These are phyloP conservation scores for Podaxis rugospora DNA, from an alignment of 768 basidiomycete genomes.

Conservation along the genomic window DNA sequence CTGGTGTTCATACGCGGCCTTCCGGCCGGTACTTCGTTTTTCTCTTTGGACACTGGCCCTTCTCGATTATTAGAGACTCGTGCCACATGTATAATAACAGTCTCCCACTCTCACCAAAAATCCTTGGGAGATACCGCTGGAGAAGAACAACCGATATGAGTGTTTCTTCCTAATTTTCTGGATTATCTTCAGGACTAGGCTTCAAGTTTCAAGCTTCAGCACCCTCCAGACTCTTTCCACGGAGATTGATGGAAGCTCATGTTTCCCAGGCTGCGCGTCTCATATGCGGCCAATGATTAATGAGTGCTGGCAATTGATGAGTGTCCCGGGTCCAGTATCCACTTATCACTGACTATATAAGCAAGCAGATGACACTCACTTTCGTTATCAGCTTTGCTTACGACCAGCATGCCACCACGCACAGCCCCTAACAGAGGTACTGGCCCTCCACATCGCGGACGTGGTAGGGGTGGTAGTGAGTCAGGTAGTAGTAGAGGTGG, in stretches of 20 bases:
- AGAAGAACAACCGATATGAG: not conserved
- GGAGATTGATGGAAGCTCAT: not conserved
- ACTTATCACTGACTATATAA: conserved; percentile 1
- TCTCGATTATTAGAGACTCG: not conserved
- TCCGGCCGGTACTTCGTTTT: not conserved
- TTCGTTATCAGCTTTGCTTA: conserved; percentile 10
- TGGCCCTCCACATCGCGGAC: conserved; percentile 22
- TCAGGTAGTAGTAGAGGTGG: conserved; percentile 21
- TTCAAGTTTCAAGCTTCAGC: not conserved
- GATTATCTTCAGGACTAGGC: not conserved
- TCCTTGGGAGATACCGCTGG: not conserved
- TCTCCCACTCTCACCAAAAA: not conserved
- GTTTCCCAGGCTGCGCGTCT: not conserved
- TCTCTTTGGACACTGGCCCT: not conserved
- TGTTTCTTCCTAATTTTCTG: not conserved
- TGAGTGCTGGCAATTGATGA: not conserved
- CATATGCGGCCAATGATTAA: not conserved
- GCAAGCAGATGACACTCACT: not conserved
- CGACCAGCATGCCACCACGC: conserved; percentile 36
- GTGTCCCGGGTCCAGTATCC: conserved; percentile 2
- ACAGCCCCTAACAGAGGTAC: conserved; percentile 21
- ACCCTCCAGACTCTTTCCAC: not conserved
- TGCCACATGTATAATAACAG: not conserved
- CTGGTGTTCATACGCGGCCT: not conserved
- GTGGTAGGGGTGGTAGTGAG: conserved; percentile 16